Conservation (phyloP, 441 rosid species). For the Gossypium trilobum region DNA sequence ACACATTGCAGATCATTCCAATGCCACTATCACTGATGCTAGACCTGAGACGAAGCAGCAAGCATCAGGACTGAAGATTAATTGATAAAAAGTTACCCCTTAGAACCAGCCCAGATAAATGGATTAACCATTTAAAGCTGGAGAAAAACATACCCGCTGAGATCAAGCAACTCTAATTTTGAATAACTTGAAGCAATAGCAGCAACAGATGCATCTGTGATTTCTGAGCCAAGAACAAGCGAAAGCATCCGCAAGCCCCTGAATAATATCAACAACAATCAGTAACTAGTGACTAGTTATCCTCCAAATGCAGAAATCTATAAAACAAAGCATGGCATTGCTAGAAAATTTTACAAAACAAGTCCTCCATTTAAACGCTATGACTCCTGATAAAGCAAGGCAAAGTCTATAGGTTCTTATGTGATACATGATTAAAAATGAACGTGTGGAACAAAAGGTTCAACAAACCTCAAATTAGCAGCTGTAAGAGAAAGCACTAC, state of each 20-base stretch:
- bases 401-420: background rate
- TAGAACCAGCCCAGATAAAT: background rate
- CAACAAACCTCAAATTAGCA: slow-evolving; percentile 68
- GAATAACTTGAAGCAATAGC: slow-evolving; percentile 72
- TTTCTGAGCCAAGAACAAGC: slow-evolving; percentile 78
- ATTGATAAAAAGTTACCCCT: background rate
- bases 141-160: slow-evolving; percentile 74
- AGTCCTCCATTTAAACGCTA: background rate
- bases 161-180: slow-evolving; percentile 78
- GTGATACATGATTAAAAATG: background rate
- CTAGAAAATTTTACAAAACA: background rate
- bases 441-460: background rate
- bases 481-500: slow-evolving; percentile 76
- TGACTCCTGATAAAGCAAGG: background rate
- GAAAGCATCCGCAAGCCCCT: slow-evolving; percentile 89
- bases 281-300: slow-evolving; percentile 9
- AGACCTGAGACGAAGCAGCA: slow-evolving; percentile 45
- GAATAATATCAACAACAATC: slow-evolving; percentile 17
- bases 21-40: slow-evolving; percentile 87
- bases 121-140: background rate
- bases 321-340: background rate
- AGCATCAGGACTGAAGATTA: background rate
- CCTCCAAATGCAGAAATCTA: background rate
- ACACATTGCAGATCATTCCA: slow-evolving; percentile 91
- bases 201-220: slow-evolving; percentile 87